Conservation (phyloP, 2,329 filamentous ascomycete genomes). For the Colletotrichum aenigma region DNA sequence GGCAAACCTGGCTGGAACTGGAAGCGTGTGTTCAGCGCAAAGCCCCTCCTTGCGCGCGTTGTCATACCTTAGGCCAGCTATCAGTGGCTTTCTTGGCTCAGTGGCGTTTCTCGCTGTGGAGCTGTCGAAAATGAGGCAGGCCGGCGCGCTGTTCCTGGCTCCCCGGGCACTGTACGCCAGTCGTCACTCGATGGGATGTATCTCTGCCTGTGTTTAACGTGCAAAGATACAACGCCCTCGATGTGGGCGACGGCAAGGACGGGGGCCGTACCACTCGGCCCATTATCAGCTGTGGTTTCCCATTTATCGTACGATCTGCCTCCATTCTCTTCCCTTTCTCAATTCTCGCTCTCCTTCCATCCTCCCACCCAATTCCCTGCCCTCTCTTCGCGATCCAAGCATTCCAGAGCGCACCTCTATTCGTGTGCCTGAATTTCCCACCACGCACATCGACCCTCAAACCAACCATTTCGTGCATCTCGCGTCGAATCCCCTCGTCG, state of each 20-base stretch:
- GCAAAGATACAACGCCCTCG: neutral
- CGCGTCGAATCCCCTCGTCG: neutral
- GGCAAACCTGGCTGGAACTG: neutral
- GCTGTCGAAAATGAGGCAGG: neutral
- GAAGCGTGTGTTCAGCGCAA: neutral
- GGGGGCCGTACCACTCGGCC: neutral
- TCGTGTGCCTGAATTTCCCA: neutral
- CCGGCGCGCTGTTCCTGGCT: neutral
- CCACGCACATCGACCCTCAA: neutral
- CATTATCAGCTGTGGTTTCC: conserved; percentile 19
- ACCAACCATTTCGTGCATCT: conserved; percentile 5
- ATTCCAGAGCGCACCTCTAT: neutral
- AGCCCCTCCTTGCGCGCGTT: neutral
- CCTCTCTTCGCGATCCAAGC: neutral
- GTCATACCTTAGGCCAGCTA: neutral
- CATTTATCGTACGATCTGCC: conserved; percentile 23
- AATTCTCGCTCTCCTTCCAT: neutral
- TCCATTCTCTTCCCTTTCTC: conserved; percentile 9
- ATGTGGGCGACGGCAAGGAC: conserved; percentile 5
- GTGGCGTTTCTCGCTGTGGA: neutral
- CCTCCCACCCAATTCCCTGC: neutral
- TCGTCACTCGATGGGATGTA: neutral
- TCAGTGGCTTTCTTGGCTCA: neutral
- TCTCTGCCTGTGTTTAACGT: neutral
- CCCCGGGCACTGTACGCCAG: neutral